Base-by-base conservation (phyloP, 2,329 filamentous ascomycete genomes). In the Chaetomiaceae sp. region DNA sequence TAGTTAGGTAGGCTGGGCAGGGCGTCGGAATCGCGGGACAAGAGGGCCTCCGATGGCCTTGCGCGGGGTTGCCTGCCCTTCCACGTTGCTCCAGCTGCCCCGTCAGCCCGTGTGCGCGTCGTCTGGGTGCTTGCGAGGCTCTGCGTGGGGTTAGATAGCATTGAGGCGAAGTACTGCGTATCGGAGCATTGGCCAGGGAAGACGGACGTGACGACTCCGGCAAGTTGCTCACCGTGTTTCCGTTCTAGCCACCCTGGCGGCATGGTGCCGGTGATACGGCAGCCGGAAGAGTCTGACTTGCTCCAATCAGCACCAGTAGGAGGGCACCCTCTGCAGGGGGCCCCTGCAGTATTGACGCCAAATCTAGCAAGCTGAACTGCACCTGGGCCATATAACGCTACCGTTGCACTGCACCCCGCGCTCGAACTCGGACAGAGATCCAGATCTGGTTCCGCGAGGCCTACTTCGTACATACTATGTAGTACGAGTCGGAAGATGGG, bases 341-440 rank as follows among this genome's bases (percentile, higher is more conserved):
- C 37, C 43, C 21, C 42, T 14, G 21, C 23, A 9, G 8, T 1
- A 6, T 42, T 10, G 4, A 34, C 18, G 36, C 43, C 43, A 41
- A 36, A 13, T 47, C 16, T 30, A 43, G 36, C 42, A 47, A 47
- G 50, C 50, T 52, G 50, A 52, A 40, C 29, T 21, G 16, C 23
- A 29, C 1, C 4, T n/a, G 10, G 23, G 8, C n/a, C 20, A 32
- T 9, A n/a, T n/a, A n/a, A n/a, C n/a, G n/a, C n/a, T n/a, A 1
- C 20, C 23, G 29, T 52, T 42, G 23, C 42, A 42, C 29, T 52
- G 36, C 29, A 27, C 47, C 34, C 41, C 48, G 41, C 41, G 14
- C 29, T 34, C 11, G 29, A 41, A n/a, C 21, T n/a, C 14, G 23
- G 23, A 16, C 8, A 14, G n/a, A 23, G 14, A 18, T 9, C 38